A percentile compares a stretch with the other conserved stretches of the same genome.
Evolutionary conservation across 1,139 yeast species (phyloP).

Genomic region (Yamadazyma blattariae): DNA sequence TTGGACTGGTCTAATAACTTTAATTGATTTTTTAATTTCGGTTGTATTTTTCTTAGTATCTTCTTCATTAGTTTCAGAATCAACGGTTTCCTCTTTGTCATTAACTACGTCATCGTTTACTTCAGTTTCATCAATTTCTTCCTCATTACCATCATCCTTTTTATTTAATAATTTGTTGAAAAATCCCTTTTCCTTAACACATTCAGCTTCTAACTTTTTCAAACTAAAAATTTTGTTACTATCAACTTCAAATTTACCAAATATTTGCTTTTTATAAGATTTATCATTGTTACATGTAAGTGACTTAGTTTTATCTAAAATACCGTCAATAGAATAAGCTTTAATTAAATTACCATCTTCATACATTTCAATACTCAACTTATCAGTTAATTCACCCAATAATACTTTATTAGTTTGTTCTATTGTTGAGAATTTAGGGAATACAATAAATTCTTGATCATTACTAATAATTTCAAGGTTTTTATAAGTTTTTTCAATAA

Average conservation of each 20-base stretch:
- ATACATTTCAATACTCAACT: conserved; percentile 42
- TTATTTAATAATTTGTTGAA: conserved; percentile 27
- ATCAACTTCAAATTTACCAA: conserved; percentile 46
- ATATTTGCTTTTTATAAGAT: conserved; percentile 20
- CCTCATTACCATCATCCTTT: conserved; percentile 15
- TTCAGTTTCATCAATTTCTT: conserved; percentile 13
- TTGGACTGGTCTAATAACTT: conserved; percentile 19
- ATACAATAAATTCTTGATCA: conserved; percentile 33
- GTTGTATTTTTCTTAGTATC: conserved; percentile 15
- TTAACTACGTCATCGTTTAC: conserved; percentile 9
- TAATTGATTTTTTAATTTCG: conserved; percentile 14
- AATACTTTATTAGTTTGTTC: conserved; percentile 26
- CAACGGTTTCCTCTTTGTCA: conserved; percentile 4
- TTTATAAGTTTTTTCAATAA: conserved; percentile 54
- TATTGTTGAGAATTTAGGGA: conserved; percentile 39
- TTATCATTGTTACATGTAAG: conserved; percentile 45
- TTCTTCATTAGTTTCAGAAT: conserved; percentile 11
- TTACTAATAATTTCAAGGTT: conserved; percentile 38
- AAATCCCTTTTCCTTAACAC: conserved; percentile 27
- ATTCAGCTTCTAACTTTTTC: conserved; percentile 38
- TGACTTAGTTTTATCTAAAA: conserved; percentile 34
- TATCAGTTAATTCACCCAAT: conserved; percentile 30
- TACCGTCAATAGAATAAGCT: conserved; percentile 28
- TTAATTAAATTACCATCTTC: conserved; percentile 55
- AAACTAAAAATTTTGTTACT: conserved; percentile 51